These are phyloP conservation scores for Leccinum disarticulatum DNA, from an alignment of 768 basidiomycete species.

Conservation along the genomic window DNA sequence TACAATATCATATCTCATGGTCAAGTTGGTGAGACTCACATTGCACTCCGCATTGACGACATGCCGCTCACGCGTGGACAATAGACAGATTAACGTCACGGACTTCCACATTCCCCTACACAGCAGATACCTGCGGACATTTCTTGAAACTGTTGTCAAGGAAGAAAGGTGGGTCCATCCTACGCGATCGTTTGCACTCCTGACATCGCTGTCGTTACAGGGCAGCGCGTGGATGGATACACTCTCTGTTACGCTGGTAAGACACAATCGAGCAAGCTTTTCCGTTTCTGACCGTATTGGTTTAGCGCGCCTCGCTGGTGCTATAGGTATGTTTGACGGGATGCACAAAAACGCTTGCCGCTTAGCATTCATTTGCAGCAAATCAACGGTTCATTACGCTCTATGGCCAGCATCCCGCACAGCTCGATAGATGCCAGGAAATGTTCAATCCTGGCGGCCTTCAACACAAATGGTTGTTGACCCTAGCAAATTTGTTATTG, in stretches of 20 bases:
- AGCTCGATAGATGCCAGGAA: constrained; percentile 52
- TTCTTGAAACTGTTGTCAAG: constrained; percentile 50
- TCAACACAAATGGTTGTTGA: constrained; percentile 37
- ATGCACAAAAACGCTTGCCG: not conserved
- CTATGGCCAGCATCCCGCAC: constrained; percentile 54
- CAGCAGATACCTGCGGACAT: constrained; percentile 43
- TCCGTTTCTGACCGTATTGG: constrained; percentile 3
- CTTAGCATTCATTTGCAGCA: constrained; percentile 31
- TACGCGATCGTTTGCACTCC: not conserved
- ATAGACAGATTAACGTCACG: constrained; percentile 61
- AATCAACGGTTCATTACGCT: constrained; percentile 53
- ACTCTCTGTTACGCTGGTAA: constrained; percentile 44
- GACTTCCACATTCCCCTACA: constrained; percentile 60
- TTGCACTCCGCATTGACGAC: not conserved
- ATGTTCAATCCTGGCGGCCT: constrained; percentile 42
- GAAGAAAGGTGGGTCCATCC: constrained; percentile 39
- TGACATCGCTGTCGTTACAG: constrained; percentile 19
- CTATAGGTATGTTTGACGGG: constrained; percentile 40
- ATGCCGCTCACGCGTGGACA: constrained; percentile 6
- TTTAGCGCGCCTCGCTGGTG: constrained; percentile 48
- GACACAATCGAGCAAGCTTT: constrained; percentile 8
- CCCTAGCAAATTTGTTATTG: constrained; percentile 38
- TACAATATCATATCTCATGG: constrained; percentile 56
- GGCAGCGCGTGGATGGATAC: constrained; percentile 43
- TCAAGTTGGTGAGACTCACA: constrained; percentile 43